A percentile compares a stretch with the other conserved stretches of the same genome.
These are phyloP conservation scores for Diatrype stigma DNA, from an alignment of 2,329 filamentous ascomycete genomes.

Conservation along the genomic window DNA sequence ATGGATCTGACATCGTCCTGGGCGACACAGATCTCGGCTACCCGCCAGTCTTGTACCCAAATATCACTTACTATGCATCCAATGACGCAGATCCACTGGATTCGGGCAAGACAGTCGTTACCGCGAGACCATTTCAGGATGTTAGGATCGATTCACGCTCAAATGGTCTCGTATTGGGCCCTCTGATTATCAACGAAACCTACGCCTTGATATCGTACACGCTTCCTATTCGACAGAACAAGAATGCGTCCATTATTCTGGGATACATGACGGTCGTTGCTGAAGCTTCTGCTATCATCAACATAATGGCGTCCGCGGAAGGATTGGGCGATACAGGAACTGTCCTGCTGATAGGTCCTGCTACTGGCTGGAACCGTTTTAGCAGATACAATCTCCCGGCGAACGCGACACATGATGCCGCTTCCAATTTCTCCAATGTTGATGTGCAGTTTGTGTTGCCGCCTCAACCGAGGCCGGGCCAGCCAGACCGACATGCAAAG, in stretches of 20 bases:
- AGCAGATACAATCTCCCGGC: conserved; percentile 39
- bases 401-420: conserved; percentile 38
- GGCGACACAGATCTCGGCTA: conserved; percentile 64
- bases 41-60: conserved; percentile 70
- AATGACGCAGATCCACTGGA: conserved; percentile 35
- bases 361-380: conserved; percentile 63
- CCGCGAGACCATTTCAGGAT: conserved; percentile 46
- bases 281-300: conserved; percentile 60
- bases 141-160: conserved; percentile 46
- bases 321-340: conserved; percentile 68
- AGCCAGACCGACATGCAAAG: conserved; percentile 44
- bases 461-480: conserved; percentile 36
- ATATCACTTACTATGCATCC: conserved; percentile 61
- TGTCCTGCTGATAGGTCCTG: conserved; percentile 67
- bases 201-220: conserved; percentile 79
- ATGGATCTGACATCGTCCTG: conserved; percentile 57
- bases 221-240: conserved; percentile 69
- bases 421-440: conserved; percentile 35
- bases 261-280: conserved; percentile 83
- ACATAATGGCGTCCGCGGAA: conserved; percentile 59
- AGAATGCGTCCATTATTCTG: conserved; percentile 58
- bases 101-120: conserved; percentile 36
- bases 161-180: conserved; percentile 68
- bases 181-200: conserved; percentile 65
- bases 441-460: conserved; percentile 59